Conservation (phyloP, 345 rosid genomes). For the Citrus unshiu region DNA sequence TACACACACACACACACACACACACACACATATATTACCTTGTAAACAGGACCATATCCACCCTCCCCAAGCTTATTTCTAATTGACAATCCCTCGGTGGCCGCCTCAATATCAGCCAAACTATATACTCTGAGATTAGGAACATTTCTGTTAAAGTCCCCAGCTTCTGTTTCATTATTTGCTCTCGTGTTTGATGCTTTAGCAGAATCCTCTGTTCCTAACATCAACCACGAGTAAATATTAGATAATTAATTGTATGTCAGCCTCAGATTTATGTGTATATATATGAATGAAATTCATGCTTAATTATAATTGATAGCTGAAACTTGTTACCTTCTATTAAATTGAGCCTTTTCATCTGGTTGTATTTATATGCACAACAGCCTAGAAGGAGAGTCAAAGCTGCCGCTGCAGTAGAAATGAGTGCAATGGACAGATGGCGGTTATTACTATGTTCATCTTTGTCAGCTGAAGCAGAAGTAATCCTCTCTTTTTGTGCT, state of each 20-base stretch:
- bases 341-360: slow-evolving; percentile 11
- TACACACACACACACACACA: too few species aligned
- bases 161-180: not conserved
- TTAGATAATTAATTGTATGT: not conserved
- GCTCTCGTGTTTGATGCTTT: not conserved
- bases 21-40: not conserved
- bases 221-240: not conserved
- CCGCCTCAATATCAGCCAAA: not conserved
- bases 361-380: not conserved
- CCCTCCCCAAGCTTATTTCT: not conserved
- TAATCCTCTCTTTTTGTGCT: slow-evolving; percentile 15
- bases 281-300: not conserved
- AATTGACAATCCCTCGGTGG: slow-evolving; percentile 1
- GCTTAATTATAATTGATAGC: slow-evolving; percentile 12
- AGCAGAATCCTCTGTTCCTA: not conserved
- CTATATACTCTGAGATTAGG: slow-evolving; percentile 2
- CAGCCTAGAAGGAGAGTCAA: slow-evolving; percentile 13
- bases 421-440: slow-evolving; percentile 1
- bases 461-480: not conserved
- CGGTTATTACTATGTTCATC: not conserved
- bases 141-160: not conserved
- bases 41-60: too few species aligned
- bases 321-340: not conserved
- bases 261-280: too few species aligned
- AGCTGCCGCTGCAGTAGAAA: slow-evolving; percentile 21